Evolutionary conservation across 441 rosid genomes (phyloP), one percentile per base, ranked within the genome.

Genomic region (Jatropha podagrica): DNA sequence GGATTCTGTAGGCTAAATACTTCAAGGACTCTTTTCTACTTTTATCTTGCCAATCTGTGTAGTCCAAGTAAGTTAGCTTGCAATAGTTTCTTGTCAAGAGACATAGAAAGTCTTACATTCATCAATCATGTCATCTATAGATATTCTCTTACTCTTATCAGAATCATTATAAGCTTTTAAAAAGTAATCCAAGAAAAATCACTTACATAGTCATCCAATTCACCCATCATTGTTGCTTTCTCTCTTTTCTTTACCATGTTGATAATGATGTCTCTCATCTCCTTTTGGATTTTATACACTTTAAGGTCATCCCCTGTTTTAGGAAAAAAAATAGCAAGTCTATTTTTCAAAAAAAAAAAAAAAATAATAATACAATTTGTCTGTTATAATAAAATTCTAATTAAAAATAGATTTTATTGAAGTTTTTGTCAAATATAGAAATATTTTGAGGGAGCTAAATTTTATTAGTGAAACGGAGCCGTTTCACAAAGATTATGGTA

Each of bases 51-150:
- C 86, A 85, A 46, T 85, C 86, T 23, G 77, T 69, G 46, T 82
- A 0, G 78, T 67, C 85, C 86, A 87, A 20, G 79, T 2, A 17
- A 87, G 82, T 42, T 72, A 17, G 15, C 56, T 18, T 10, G 51
- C 55, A 18, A 81, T 79, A 1, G 88, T 79, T 79, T 87, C 88
- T 44, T 87, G 87, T 44, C 88, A 87, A 10, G 78, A 85, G 42
- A 81, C 9, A 75, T 85, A 83, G 72, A 83, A 82, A 52, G 77
- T 84, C 78, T 79, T 83, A 68, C 88, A 84, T 72, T 85, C 87
- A 58, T 81, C 85, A 20, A 82, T 59, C 73, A 84, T 3, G 51
- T 84, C 80, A 14, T 83, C 80, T n/a, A 63, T 17, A 3, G 85
- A 72, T n/a, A 81, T 69, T 67, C 52, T 81, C 68, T 62, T 81